phyloP scores from a whole-genome alignment of 1,284 basidiomycete species.

The Cutaneotrichosporon daszewskae region DNA sequence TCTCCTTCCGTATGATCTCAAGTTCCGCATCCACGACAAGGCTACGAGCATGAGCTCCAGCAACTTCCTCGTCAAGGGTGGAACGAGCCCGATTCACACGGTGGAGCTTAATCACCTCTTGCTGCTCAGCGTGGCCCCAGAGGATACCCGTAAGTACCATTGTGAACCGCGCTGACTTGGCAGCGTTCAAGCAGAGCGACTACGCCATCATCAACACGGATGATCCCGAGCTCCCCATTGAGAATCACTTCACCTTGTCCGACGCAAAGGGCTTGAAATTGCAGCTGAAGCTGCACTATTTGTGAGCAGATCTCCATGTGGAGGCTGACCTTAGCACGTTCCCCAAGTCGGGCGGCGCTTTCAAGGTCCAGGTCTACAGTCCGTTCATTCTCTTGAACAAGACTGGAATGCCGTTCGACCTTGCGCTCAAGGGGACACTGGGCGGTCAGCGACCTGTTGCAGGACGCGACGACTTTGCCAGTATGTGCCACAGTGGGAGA shows the following conservation, averaged over 20 bases:
- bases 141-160: slow-evolving; percentile 59
- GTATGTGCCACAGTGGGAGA: too few relatives aligned
- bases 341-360: slow-evolving; percentile 91
- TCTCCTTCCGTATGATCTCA: slow-evolving; percentile 87
- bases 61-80: slow-evolving; percentile 88
- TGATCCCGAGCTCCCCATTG: slow-evolving; percentile 58
- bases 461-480: slow-evolving; percentile 57
- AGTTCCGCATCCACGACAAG: slow-evolving; percentile 96
- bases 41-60: slow-evolving; percentile 75
- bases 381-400: slow-evolving; percentile 94
- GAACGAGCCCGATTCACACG: slow-evolving; percentile 93
- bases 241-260: slow-evolving; percentile 53
- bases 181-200: slow-evolving; percentile 89
- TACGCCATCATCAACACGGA: slow-evolving; percentile 97
- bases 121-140: slow-evolving; percentile 81
- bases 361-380: slow-evolving; percentile 93
- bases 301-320: too few relatives aligned
- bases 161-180: slow-evolving; percentile 51
- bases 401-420: slow-evolving; percentile 75
- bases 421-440: slow-evolving; percentile 69
- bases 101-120: slow-evolving; percentile 91
- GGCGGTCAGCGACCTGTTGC: slow-evolving; percentile 75
- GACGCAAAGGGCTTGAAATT: slow-evolving; percentile 75
- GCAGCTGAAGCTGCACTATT: slow-evolving; percentile 78
- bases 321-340: too few relatives aligned